These are phyloP conservation scores for Sphagnum contortum DNA, from an alignment of 225 moss, liverwort and hornwort species.

Conservation along the genomic window DNA sequence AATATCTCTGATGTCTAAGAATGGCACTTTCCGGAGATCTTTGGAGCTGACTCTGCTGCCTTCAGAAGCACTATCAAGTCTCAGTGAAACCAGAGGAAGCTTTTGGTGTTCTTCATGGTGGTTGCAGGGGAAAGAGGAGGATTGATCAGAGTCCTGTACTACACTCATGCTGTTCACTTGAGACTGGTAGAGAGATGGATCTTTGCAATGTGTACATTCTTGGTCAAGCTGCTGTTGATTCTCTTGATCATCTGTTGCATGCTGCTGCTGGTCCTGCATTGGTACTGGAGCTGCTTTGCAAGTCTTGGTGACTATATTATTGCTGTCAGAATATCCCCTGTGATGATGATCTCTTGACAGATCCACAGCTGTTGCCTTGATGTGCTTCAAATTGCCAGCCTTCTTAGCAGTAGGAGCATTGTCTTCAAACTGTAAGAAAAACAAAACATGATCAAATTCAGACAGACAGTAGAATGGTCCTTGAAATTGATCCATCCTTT, in stretches of 20 bases:
- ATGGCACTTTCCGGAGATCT: slow-evolving; percentile 1
- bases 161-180: slow-evolving; percentile 3
- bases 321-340: slow-evolving; percentile 5
- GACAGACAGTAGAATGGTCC: background rate
- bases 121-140: background rate
- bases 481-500: too few relatives aligned
- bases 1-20: slow-evolving; percentile 40
- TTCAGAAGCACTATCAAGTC: slow-evolving; percentile 4
- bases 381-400: slow-evolving; percentile 12
- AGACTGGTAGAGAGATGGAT: slow-evolving; percentile 6
- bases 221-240: slow-evolving; percentile 15
- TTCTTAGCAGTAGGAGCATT: slow-evolving; percentile 20
- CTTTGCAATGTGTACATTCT: slow-evolving; percentile 31
- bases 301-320: slow-evolving; percentile 45
- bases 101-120: slow-evolving; percentile 8
- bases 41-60: background rate
- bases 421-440: slow-evolving; percentile 28
- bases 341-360: slow-evolving; percentile 14
- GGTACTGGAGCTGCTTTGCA: slow-evolving; percentile 40
- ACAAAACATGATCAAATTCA: too few relatives aligned
- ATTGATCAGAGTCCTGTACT: too few relatives aligned
- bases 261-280: slow-evolving; percentile 20
- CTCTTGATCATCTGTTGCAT: too few relatives aligned
- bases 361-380: slow-evolving; percentile 8
- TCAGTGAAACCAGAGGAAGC: slow-evolving; percentile 11